Evolutionary conservation across 228 moss, liverwort and hornwort species (phyloP).

Genomic region (Sphagnum magellanicum): DNA sequence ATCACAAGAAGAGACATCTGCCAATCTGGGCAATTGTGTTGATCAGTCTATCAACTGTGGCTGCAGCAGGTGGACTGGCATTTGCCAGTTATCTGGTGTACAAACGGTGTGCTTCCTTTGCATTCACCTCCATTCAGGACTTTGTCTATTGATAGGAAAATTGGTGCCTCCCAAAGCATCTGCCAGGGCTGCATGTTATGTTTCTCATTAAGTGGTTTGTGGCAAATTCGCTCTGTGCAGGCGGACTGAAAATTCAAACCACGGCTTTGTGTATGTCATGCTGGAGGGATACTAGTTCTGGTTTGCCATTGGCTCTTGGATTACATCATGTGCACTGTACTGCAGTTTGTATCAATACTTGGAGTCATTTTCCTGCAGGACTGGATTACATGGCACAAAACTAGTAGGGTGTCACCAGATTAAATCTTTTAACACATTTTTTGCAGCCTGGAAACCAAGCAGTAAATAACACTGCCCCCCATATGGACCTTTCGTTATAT

Average conservation of each 20-base stretch:
- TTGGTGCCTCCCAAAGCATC: no score
- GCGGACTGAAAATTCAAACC: constrained; percentile 35
- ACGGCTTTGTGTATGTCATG: constrained; percentile 79
- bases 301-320: not conserved
- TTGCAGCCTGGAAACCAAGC: no score
- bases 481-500: no score
- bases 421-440: no score
- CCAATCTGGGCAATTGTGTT: constrained; percentile 51
- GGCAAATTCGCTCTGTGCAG: constrained; percentile 26
- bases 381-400: no score
- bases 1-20: constrained; percentile 25
- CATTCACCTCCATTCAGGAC: not conserved
- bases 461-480: no score
- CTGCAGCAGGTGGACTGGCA: constrained; percentile 30
- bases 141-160: not conserved
- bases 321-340: not conserved
- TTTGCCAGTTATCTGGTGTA: constrained; percentile 51
- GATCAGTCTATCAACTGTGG: constrained; percentile 38
- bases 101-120: constrained; percentile 27
- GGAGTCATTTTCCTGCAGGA: no score
- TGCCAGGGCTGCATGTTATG: not conserved
- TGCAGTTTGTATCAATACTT: not conserved
- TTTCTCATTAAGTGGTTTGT: not conserved
- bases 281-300: constrained; percentile 46
- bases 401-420: no score